phyloP scores from a whole-genome alignment of 192 early-diverging fungal genomes.

The Irineochytrium annulatum region DNA sequence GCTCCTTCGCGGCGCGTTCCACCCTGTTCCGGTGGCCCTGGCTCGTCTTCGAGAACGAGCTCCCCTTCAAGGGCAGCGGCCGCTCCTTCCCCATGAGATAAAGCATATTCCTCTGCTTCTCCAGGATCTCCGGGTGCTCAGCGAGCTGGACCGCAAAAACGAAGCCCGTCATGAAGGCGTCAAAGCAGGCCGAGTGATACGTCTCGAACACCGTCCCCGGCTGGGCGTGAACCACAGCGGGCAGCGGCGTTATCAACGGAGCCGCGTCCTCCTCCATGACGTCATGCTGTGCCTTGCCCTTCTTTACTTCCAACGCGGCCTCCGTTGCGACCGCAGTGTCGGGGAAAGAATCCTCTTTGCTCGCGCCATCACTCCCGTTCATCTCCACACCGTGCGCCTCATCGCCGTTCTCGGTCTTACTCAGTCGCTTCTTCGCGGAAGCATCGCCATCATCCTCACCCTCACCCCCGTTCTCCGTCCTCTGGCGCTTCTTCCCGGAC shows the following conservation, averaged over 20 bases:
- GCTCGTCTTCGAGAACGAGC: constrained; percentile 58
- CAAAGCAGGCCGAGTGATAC: constrained; percentile 89
- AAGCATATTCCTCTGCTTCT: constrained; percentile 67
- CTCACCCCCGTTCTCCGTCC: constrained; percentile 12
- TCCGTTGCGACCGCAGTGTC: no score
- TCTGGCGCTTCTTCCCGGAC: constrained; percentile 25
- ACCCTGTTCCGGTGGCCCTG: constrained; percentile 21
- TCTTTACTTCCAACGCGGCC: not conserved
- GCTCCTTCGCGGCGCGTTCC: not conserved
- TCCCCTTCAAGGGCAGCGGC: constrained; percentile 63
- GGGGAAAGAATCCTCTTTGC: no score
- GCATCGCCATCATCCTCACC: constrained; percentile 11
- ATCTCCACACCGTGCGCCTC: no score
- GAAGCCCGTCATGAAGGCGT: constrained; percentile 96
- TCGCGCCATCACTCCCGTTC: no score
- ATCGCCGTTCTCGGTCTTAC: no score
- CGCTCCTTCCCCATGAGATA: constrained; percentile 80
- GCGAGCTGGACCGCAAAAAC: constrained; percentile 66
- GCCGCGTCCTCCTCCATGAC: no score
- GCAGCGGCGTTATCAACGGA: no score
- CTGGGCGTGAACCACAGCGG: not conserved
- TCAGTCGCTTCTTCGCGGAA: no score
- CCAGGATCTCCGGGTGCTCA: not conserved
- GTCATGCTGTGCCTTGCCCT: no score
- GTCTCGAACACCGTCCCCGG: constrained; percentile 40